Evolutionary conservation across 495 filamentous ascomycete species (phyloP).

Genomic region (Lepraria neglecta): DNA sequence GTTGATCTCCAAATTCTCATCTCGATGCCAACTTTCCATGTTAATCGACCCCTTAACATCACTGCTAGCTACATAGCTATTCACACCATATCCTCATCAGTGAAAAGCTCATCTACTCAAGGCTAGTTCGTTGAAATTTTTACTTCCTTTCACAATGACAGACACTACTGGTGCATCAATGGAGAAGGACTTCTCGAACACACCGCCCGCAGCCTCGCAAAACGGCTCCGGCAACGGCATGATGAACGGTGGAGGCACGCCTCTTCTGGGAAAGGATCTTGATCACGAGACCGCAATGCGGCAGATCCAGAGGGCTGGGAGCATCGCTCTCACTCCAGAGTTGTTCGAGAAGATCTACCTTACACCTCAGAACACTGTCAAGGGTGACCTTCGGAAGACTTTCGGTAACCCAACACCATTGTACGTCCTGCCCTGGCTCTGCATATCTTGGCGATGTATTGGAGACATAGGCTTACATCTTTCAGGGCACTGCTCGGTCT

Average conservation of each 20-base stretch:
- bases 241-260: background rate
- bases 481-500: background rate
- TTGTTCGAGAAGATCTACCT: background rate
- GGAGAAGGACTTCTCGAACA: background rate
- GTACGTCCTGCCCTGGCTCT: background rate
- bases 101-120: too few species aligned
- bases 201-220: background rate
- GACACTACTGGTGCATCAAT: background rate
- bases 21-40: background rate
- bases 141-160: background rate
- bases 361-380: background rate
- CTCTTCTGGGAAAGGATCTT: background rate
- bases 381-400: background rate
- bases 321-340: background rate
- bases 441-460: background rate
- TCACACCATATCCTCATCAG: too few species aligned
- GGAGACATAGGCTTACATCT: background rate
- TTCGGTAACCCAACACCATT: background rate
- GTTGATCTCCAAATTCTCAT: background rate
- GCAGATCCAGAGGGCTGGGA: background rate
- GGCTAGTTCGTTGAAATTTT: too few species aligned
- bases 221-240: background rate
- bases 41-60: too few species aligned
- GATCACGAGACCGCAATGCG: background rate
- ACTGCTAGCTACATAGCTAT: too few species aligned